phyloP scores from a whole-genome alignment of 2,329 filamentous ascomycete genomes.

The Shiraia bambusicola region DNA sequence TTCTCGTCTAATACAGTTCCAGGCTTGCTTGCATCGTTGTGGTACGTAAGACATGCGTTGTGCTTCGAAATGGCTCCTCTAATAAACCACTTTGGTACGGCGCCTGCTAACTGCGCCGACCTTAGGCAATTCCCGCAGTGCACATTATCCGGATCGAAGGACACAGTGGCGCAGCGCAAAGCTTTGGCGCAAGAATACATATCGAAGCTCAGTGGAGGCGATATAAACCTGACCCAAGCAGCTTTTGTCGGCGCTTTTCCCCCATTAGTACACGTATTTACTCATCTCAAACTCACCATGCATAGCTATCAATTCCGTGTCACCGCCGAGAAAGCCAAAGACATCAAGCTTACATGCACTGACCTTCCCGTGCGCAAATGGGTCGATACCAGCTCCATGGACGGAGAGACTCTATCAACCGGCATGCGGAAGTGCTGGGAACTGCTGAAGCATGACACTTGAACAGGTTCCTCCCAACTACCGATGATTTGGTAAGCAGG shows the following conservation, averaged over 20 bases:
- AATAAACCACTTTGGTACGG: too few relatives aligned
- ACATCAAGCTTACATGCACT: conserved; percentile 10
- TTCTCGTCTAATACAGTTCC: background rate
- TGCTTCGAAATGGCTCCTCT: background rate
- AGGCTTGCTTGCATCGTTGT: conserved; percentile 11
- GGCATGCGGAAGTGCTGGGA: conserved; percentile 43
- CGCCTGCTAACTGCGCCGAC: conserved; percentile 14
- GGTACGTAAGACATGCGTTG: conserved; percentile 17
- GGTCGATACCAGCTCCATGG: conserved; percentile 32
- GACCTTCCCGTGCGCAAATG: conserved; percentile 32
- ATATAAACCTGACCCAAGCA: conserved; percentile 18
- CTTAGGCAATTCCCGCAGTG: conserved; percentile 38
- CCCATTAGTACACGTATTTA: conserved; percentile 39
- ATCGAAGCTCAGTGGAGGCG: conserved; percentile 16
- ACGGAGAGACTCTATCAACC: conserved; percentile 38
- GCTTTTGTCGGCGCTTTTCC: conserved; percentile 23
- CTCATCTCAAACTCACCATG: conserved; percentile 40
- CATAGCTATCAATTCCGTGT: conserved; percentile 31
- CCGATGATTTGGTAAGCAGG: background rate
- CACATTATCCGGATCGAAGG: conserved; percentile 18
- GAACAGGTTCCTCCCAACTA: background rate
- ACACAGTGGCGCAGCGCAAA: conserved; percentile 26
- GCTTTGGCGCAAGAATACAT: conserved; percentile 23
- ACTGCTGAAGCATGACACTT: conserved; percentile 14
- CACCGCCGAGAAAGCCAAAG: conserved; percentile 12